phyloP scores from a whole-genome alignment of 1,139 yeast genomes.

The Wickerhamiella infanticola region DNA sequence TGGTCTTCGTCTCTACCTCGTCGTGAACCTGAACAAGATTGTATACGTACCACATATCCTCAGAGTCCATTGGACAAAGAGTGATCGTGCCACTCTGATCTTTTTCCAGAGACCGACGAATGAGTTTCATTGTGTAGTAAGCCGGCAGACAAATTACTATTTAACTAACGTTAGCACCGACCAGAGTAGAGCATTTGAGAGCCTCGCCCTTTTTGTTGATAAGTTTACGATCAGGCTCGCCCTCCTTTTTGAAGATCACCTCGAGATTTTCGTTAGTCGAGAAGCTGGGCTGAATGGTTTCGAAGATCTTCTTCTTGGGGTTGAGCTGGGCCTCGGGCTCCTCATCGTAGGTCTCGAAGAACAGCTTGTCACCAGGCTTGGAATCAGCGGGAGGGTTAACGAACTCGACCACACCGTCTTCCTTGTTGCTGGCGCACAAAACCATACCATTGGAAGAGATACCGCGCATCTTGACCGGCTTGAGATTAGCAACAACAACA shows the following conservation, averaged over 20 bases:
- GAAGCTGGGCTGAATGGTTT: conserved; percentile 81
- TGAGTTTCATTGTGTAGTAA: conserved; percentile 33
- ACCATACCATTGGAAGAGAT: conserved; percentile 95
- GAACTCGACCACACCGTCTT: conserved; percentile 57
- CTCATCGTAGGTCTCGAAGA: conserved; percentile 76
- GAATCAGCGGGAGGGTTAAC: conserved; percentile 93
- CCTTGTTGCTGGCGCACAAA: conserved; percentile 61
- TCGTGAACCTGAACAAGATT: conserved; percentile 69
- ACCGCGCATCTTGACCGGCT: conserved; percentile 90
- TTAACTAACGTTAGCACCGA: conserved; percentile 60
- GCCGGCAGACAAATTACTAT: neutral
- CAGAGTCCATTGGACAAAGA: conserved; percentile 71
- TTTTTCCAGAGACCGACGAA: conserved; percentile 37
- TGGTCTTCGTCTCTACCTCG: conserved; percentile 50
- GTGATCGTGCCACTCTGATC: conserved; percentile 53
- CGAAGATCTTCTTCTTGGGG: conserved; percentile 98
- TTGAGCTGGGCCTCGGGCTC: conserved; percentile 81
- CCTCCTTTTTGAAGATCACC: conserved; percentile 55
- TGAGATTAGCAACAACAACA: conserved; percentile 73
- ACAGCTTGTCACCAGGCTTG: conserved; percentile 89
- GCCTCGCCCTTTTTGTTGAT: conserved; percentile 61
- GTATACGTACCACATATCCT: conserved; percentile 80
- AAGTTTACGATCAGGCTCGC: conserved; percentile 45
- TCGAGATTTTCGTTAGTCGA: conserved; percentile 61
- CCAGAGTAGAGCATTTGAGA: conserved; percentile 53